Evolutionary conservation across 495 filamentous ascomycete species (phyloP).

Genomic region (Trichoderma gamsii): DNA sequence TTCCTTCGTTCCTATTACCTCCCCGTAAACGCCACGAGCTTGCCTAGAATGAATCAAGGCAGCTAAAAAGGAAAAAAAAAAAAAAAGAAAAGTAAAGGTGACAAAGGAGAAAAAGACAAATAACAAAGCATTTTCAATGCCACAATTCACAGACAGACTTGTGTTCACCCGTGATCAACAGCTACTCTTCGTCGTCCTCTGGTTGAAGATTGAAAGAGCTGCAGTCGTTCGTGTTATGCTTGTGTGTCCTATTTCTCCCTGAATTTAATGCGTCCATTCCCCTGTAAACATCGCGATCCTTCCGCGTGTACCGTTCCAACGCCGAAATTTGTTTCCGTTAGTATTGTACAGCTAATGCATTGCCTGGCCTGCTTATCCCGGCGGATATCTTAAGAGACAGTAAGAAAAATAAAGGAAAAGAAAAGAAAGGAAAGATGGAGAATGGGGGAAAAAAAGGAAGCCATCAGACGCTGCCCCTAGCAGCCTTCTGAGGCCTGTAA

Average conservation of each 20-base stretch:
- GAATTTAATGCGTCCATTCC: not conserved
- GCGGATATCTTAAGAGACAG: slow-evolving; percentile 9
- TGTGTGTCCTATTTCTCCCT: not conserved
- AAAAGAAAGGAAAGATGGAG: not conserved
- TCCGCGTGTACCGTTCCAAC: not conserved
- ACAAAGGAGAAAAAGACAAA: not conserved
- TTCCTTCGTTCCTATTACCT: not conserved
- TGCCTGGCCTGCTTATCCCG: slow-evolving; percentile 13
- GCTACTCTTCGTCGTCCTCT: not conserved
- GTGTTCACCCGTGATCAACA: not conserved
- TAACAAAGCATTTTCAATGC: not conserved
- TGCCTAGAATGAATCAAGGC: not conserved
- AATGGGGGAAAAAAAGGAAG: not conserved
- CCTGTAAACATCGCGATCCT: not conserved
- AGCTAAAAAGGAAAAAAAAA: not conserved
- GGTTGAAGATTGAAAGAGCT: not conserved
- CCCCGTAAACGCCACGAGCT: not conserved
- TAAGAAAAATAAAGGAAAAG: slow-evolving; percentile 13
- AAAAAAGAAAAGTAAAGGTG: not conserved
- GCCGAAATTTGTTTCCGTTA: slow-evolving; percentile 8
- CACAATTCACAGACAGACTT: not conserved
- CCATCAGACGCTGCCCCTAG: slow-evolving; percentile 20
- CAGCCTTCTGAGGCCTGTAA: slow-evolving; percentile 56
- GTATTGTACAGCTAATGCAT: slow-evolving; percentile 3
- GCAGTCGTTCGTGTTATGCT: not conserved